Evolutionary conservation across 257 asterid genomes (phyloP), one percentile per base, ranked within the genome.

Genomic region (Petunia axillaris): DNA sequence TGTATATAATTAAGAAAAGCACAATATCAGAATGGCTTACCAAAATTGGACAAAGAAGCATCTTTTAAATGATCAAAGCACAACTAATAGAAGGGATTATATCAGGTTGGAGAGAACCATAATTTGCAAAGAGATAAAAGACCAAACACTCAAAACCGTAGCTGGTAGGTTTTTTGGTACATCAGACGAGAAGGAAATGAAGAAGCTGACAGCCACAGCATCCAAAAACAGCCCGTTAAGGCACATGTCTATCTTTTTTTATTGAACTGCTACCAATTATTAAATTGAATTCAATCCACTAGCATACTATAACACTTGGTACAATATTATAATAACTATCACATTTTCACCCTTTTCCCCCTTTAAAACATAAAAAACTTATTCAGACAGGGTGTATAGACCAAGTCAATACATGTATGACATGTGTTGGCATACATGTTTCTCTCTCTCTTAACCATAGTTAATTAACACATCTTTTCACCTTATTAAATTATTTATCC

Each of bases 181-280:
- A 44, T 68, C 15, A 68, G 40, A 68, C 8, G 57, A 43, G 76
- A 44, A 68, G 39, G 38, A 68, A 68, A 68, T 44, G 57, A 68
- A 68, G 76, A 68, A n/a, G 76, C 57, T 68, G 76, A 44, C 76
- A 44, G 40, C 76, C 40, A 15, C 40, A 25, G 65, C 40, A 55
- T 55, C 62, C 62, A 15, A 55, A 55, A 55, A 5, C 62, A 44
- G 57, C 57, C 75, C 75, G 43, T 67, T 41, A 67, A 8, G 39
- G 55, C 39, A n/a, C 43, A 10, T 43, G 55, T 41, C 10, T 14
- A 44, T 67, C 55, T 67, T 68, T 57, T 44, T 68, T 52, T 8
- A 68, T 68, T 67, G 35, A 43, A 43, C 76, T 67, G 57, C 43
- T 67, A 44, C 57, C 40, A 68, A 67, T 67, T 67, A 67, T 67